Conservation (phyloP, 371 early-diverging fungal genomes). For the Choanephora cucurbitarum region DNA sequence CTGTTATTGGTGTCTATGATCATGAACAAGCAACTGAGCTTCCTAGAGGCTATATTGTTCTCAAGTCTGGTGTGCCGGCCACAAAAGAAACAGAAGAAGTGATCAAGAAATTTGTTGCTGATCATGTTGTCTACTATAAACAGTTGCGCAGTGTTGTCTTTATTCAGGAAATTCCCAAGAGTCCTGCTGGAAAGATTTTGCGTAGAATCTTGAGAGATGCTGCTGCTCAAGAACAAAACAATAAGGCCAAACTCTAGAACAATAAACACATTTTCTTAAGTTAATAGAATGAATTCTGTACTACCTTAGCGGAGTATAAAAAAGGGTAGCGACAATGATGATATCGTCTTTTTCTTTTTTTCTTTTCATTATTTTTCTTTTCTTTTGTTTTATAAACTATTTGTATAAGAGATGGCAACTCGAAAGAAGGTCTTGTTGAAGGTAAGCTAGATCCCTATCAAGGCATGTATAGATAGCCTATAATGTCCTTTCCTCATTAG, state of each 20-base stretch:
- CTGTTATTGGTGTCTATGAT: conserved; percentile 64
- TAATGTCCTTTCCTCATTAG: background rate
- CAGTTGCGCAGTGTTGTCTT: conserved; percentile 76
- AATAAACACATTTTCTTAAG: too few relatives aligned
- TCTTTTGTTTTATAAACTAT: conserved; percentile 1
- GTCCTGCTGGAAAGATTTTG: conserved; percentile 79
- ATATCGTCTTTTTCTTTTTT: conserved; percentile 4
- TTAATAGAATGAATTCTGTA: too few relatives aligned
- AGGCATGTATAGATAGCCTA: too few relatives aligned
- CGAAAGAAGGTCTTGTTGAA: conserved; percentile 25
- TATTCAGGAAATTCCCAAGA: conserved; percentile 70
- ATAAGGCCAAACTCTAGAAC: conserved; percentile 31
- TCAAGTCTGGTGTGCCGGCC: conserved; percentile 28
- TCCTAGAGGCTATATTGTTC: conserved; percentile 70
- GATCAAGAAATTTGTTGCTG: conserved; percentile 61
- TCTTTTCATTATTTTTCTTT: background rate
- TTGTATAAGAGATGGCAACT: too few relatives aligned
- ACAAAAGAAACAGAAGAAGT: conserved; percentile 22
- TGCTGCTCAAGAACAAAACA: conserved; percentile 19
- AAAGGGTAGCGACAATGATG: too few relatives aligned
- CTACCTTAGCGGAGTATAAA: too few relatives aligned
- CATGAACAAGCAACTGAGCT: conserved; percentile 64
- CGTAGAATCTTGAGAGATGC: conserved; percentile 44
- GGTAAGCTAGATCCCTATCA: conserved; percentile 6
- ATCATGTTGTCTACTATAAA: conserved; percentile 70